Percentiles rank a stretch among this genome's conserved stretches.
Evolutionary conservation across 2,329 filamentous ascomycete genomes (phyloP).

Genomic region (Parafenestella ontariensis): DNA sequence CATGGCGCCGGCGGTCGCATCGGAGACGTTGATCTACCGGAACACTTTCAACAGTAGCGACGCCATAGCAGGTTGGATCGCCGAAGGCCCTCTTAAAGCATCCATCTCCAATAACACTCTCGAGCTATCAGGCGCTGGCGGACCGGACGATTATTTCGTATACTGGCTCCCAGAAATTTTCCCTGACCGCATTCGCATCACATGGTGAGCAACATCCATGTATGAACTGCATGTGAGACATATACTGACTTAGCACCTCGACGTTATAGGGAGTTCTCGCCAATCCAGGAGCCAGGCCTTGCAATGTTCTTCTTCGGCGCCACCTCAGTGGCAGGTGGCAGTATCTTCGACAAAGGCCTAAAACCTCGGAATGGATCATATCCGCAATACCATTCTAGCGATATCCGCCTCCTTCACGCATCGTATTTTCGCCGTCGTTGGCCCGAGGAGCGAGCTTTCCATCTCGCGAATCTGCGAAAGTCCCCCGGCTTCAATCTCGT

Average conservation of each 20-base stretch:
- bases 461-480: slow-evolving; percentile 41
- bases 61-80: slow-evolving; percentile 40
- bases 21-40: slow-evolving; percentile 44
- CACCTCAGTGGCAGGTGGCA: slow-evolving; percentile 29
- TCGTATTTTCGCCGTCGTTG: slow-evolving; percentile 28
- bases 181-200: slow-evolving; percentile 41
- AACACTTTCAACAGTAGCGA: slow-evolving; percentile 36
- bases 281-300: slow-evolving; percentile 39
- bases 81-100: slow-evolving; percentile 39
- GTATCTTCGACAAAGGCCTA: slow-evolving; percentile 38
- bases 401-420: slow-evolving; percentile 26
- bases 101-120: slow-evolving; percentile 36
- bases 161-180: slow-evolving; percentile 45
- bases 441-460: slow-evolving; percentile 40
- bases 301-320: slow-evolving; percentile 48
- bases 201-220: too few species aligned
- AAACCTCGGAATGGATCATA: slow-evolving; percentile 38
- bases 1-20: slow-evolving; percentile 21
- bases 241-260: too few species aligned
- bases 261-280: slow-evolving; percentile 45
- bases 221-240: too few species aligned
- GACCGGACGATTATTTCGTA: slow-evolving; percentile 39
- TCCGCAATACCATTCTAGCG: slow-evolving; percentile 30
- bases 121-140: slow-evolving; percentile 34
- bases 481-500: slow-evolving; percentile 42